Base-by-base conservation (phyloP, 2,329 filamentous ascomycete genomes). In the Cercospora citrullina region DNA sequence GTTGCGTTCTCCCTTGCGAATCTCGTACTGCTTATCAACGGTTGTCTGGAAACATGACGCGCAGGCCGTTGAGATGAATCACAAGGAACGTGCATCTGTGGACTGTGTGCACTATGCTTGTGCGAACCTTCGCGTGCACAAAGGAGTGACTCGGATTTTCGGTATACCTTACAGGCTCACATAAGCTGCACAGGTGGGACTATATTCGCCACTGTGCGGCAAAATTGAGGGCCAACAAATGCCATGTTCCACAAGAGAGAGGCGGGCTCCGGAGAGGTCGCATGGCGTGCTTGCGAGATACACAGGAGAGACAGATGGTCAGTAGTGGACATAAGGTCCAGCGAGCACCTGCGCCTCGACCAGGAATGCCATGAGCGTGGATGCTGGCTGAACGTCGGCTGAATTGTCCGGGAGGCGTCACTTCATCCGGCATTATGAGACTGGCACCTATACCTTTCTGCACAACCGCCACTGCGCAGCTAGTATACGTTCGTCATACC, bases 41-140 rank as follows among this genome's bases (percentile, higher is more conserved):
- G 16, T 33, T 28, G 58, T 42, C 12, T 42, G 58, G 31, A 60
- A 18, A 60, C 58, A 60, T 18, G 28, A 60, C 58, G 58, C 58
- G 58, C 31, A 36, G 33, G 58, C n/a, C 58, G 33, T 60, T 45
- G 58, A 60, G 21, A 28, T 18, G 39, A 23, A 42, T 2, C 18
- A 42, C 18, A 60, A 28, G 39, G 58, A 33, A 60, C 58, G 33
- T 23, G 58, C 58, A 42, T 60, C 12, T 1, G 7, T 8, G 18
- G 9, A 36, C 14, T 28, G 33, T 26, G 12, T 36, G n/a, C n/a
- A 39, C 14, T 60, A 23, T 39, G 21, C 14, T 39, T 26, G 28
- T 60, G 58, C 58, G 10, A 53, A 16, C 48, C 48, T 53, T 53
- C 48, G 12, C 4, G 2, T 53, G 5, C 58, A 42, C 58, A 5